These are phyloP conservation scores for Herpetomonas samuelpessoai DNA, from an alignment of 208 protist species.

Conservation along the genomic window DNA sequence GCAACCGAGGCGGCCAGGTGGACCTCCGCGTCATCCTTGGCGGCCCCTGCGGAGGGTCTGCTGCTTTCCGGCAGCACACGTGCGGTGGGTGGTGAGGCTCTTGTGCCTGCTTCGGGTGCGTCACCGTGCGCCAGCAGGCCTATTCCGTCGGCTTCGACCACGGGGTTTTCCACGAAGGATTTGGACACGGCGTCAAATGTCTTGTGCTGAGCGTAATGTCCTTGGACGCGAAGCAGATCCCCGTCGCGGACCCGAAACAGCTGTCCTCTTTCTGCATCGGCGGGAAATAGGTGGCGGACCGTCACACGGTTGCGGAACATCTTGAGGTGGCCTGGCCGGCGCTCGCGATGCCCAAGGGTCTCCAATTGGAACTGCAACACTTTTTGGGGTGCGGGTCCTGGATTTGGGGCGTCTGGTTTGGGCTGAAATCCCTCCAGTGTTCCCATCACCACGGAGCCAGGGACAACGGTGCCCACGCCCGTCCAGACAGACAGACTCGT, in stretches of 20 bases:
- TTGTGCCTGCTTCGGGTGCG: too few species aligned
- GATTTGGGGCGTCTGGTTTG: neutral
- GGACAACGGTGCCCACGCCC: slow-evolving; percentile 33
- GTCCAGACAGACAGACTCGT: slow-evolving; percentile 24
- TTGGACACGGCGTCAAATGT: slow-evolving; percentile 78
- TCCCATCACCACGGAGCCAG: slow-evolving; percentile 22
- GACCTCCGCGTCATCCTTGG: too few species aligned
- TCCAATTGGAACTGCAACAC: slow-evolving; percentile 63
- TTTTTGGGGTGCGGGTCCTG: too few species aligned
- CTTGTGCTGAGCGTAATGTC: slow-evolving; percentile 63
- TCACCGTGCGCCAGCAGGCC: slow-evolving; percentile 25
- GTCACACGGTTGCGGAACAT: slow-evolving; percentile 44
- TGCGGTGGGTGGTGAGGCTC: too few species aligned
- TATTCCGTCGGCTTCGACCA: slow-evolving; percentile 66
- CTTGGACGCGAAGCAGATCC: slow-evolving; percentile 56
- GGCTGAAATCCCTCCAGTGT: slow-evolving; percentile 13
- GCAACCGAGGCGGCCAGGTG: too few species aligned
- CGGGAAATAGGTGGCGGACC: slow-evolving; percentile 44
- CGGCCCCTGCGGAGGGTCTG: too few species aligned
- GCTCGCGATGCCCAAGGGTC: slow-evolving; percentile 48
- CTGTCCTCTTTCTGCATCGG: neutral
- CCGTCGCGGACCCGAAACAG: slow-evolving; percentile 34
- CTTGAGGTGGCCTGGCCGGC: slow-evolving; percentile 50
- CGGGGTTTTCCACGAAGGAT: slow-evolving; percentile 52
- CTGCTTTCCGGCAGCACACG: neutral